phyloP scores from a whole-genome alignment of 805 yeast species.

The Saturnispora halmiae region DNA sequence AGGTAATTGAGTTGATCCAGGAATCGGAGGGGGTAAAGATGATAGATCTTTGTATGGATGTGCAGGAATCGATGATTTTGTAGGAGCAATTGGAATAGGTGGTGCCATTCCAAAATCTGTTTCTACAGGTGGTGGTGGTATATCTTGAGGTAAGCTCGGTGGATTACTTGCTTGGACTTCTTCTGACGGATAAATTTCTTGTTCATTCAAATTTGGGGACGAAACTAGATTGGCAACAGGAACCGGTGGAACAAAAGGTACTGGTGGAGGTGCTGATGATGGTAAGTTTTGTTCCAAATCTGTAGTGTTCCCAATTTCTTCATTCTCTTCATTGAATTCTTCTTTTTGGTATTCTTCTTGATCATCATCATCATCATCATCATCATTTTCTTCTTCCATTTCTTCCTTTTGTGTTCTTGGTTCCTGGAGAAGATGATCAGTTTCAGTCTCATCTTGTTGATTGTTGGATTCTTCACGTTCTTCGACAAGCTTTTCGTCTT shows the following conservation, averaged over 20 bases:
- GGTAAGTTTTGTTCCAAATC: neutral
- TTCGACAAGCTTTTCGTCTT: too few relatives aligned
- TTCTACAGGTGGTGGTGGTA: constrained; percentile 1
- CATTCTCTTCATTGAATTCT: neutral
- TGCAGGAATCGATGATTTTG: constrained; percentile 1
- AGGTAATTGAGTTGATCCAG: too few relatives aligned
- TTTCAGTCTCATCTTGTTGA: constrained; percentile 5
- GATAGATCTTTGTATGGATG: neutral
- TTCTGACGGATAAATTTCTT: too few relatives aligned
- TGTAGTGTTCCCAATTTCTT: neutral
- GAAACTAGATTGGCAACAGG: too few relatives aligned
- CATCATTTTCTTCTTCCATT: neutral
- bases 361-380: neutral
- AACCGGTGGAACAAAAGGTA: constrained; percentile 3
- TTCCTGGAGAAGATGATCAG: too few relatives aligned
- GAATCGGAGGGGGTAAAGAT: constrained; percentile 5
- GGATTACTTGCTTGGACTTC: too few relatives aligned
- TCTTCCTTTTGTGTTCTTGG: too few relatives aligned
- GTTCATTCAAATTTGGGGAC: too few relatives aligned
- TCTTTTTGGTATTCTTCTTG: constrained; percentile 1
- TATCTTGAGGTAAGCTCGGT: too few relatives aligned
- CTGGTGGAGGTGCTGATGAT: constrained; percentile 3
- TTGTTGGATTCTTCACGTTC: neutral
- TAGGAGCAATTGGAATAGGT: neutral
- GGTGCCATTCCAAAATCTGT: too few relatives aligned